These are phyloP conservation scores for Rhizoclosmatium hyalinum DNA, from an alignment of 371 early-diverging fungal genomes.

Conservation along the genomic window DNA sequence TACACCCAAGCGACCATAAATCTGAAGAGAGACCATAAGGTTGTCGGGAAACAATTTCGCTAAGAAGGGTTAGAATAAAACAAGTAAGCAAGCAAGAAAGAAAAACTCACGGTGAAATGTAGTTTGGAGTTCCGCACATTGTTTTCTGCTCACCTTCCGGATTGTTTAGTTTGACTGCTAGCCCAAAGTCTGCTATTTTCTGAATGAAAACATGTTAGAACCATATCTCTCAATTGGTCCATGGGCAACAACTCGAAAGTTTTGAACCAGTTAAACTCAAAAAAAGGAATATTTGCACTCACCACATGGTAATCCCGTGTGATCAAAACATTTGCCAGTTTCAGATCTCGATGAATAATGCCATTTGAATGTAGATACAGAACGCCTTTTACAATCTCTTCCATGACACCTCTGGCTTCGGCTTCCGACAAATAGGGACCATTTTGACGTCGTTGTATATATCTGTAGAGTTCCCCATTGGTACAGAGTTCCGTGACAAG, in stretches of 20 bases:
- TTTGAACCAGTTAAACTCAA: neutral
- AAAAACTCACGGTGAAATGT: conserved; percentile 75
- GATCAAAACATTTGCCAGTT: conserved; percentile 74
- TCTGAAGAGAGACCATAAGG: conserved; percentile 72
- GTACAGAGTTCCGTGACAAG: conserved; percentile 79
- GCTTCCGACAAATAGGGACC: conserved; percentile 38
- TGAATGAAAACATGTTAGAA: conserved; percentile 27
- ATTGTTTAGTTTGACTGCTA: conserved; percentile 57
- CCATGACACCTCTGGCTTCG: conserved; percentile 64
- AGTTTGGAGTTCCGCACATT: conserved; percentile 82
- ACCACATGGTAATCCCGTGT: conserved; percentile 62
- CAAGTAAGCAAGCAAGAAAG: neutral
- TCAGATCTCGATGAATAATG: conserved; percentile 77
- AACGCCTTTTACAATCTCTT: conserved; percentile 62
- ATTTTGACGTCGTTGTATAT: conserved; percentile 52
- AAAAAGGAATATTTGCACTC: neutral
- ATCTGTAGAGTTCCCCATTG: conserved; percentile 72
- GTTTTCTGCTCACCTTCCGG: conserved; percentile 60
- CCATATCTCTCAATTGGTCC: no score
- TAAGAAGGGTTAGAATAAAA: conserved; percentile 11
- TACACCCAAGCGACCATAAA: conserved; percentile 71
- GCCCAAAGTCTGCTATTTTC: conserved; percentile 82
- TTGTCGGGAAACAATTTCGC: conserved; percentile 57
- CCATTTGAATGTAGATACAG: conserved; percentile 63
- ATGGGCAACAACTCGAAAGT: neutral